Evolutionary conservation across 208 protist species (phyloP), one percentile per base, ranked within the genome.

Genomic region (Leishmania arabica): DNA sequence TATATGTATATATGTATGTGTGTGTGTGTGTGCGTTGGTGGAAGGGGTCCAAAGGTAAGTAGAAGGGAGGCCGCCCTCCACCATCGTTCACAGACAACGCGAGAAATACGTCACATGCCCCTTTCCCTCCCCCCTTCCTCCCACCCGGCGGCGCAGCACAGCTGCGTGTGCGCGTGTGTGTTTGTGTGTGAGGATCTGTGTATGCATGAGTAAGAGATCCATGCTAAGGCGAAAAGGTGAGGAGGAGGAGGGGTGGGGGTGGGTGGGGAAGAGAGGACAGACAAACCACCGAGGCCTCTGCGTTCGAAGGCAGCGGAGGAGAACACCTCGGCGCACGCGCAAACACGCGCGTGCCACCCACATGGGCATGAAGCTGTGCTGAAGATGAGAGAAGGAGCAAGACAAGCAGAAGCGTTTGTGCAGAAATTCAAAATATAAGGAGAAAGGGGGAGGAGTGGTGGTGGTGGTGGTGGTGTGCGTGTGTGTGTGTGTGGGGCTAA

Each of bases 221-320:
- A 54, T 54, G 17, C 9, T 13, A 54, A 54, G 51, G 2, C 4
- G 51, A 54, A 54, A 54, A 17, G 51, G 51, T 31, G 27, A 31
- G 42, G 40, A 42, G 2, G 42, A 45, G 64, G n/a, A 34, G 31
- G 34, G 4, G n/a, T 3, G 62, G 3, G 13, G 13, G 62, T 6
- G 62, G 27, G 15, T 31, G 0, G 42, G 42, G 42, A 24, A 78
- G 34, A 75, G 42, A 65, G 37, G 53, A 78, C 77, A 56, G 64
- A 82, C 72, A 84, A 83, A 47, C 75, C 6, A 76, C 42, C n/a
- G 37, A 78, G 75, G 75, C 11, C 27, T 34, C 6, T 19, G 8
- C 60, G 60, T 27, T n/a, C 60, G 3, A 66, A 37, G 60, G 8
- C 21, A 37, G 27, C 13, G 34, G 15, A 11, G 34, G 19, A 47